Evolutionary conservation across 2,329 filamentous ascomycete genomes (phyloP).

Genomic region (Aspergillus spinulosporus): DNA sequence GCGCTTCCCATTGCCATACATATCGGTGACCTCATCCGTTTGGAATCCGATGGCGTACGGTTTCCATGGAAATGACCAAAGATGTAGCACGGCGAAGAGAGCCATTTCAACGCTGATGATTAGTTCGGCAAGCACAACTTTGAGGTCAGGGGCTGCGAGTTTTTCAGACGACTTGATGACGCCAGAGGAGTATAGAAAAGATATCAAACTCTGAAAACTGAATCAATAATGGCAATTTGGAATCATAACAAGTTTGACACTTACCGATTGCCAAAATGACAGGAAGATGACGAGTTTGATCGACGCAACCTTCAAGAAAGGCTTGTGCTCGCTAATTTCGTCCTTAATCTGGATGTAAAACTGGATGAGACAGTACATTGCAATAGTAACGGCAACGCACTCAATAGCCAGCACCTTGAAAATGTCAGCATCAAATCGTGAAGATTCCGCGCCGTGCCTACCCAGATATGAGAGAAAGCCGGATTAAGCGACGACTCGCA

Average conservation of each 20-base stretch:
- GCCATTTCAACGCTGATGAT: constrained; percentile 85
- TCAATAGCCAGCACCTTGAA: constrained; percentile 66
- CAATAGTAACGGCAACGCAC: constrained; percentile 70
- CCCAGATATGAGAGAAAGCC: constrained; percentile 82
- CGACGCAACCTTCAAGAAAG: constrained; percentile 77
- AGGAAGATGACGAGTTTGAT: constrained; percentile 93
- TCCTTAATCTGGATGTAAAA: constrained; percentile 77
- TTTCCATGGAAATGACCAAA: constrained; percentile 78
- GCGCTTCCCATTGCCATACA: constrained; percentile 47
- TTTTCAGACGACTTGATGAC: constrained; percentile 63
- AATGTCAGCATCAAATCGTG: constrained; percentile 8
- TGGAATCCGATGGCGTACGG: constrained; percentile 63
- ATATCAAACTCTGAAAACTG: constrained; percentile 53
- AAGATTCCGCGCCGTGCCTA: constrained; percentile 44
- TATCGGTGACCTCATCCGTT: constrained; percentile 44
- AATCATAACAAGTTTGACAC: constrained; percentile 15
- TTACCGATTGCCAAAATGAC: constrained; percentile 76
- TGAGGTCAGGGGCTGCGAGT: constrained; percentile 72
- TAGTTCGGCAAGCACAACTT: constrained; percentile 75
- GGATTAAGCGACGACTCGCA: constrained; percentile 78
- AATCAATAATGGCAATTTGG: not conserved
- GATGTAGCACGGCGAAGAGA: constrained; percentile 72
- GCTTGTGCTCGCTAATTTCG: constrained; percentile 67
- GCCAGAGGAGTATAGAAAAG: constrained; percentile 61
- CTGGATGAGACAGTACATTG: constrained; percentile 87